phyloP scores from a whole-genome alignment of 140 eudicot genomes.

The Flaveria floridana region DNA sequence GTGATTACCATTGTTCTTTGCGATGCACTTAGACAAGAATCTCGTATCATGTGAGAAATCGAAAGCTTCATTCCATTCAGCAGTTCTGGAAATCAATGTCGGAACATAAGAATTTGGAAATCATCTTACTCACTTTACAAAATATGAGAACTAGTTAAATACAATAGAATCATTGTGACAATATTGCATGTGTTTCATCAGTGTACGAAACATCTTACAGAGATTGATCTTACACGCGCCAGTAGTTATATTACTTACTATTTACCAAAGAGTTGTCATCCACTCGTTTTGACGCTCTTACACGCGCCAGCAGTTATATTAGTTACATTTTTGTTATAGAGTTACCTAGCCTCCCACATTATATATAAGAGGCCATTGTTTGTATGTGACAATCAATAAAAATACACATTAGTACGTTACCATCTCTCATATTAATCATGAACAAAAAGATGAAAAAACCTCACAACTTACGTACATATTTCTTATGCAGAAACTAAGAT shows the following conservation, averaged over 20 bases:
- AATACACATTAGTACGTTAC: too few species aligned
- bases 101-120: conserved; percentile 4
- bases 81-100: conserved; percentile 48
- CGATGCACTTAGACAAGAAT: conserved; percentile 51
- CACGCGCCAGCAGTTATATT: too few species aligned
- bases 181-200: background rate
- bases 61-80: conserved; percentile 76
- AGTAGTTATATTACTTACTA: too few species aligned
- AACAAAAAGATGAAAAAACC: background rate
- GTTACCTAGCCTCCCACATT: too few species aligned
- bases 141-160: background rate
- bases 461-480: conserved; percentile 28
- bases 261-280: too few species aligned
- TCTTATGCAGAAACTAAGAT: conserved; percentile 37
- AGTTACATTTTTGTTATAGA: too few species aligned
- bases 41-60: conserved; percentile 55
- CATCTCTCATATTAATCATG: too few species aligned
- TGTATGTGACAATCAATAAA: too few species aligned
- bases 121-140: background rate
- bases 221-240: too few species aligned
- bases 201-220: too few species aligned
- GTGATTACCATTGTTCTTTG: conserved; percentile 44
- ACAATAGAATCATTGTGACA: background rate
- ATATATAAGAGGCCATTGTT: too few species aligned
- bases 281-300: too few species aligned